phyloP scores from a whole-genome alignment of 148 eudicot species.

The Tetragonia tetragonoides region DNA sequence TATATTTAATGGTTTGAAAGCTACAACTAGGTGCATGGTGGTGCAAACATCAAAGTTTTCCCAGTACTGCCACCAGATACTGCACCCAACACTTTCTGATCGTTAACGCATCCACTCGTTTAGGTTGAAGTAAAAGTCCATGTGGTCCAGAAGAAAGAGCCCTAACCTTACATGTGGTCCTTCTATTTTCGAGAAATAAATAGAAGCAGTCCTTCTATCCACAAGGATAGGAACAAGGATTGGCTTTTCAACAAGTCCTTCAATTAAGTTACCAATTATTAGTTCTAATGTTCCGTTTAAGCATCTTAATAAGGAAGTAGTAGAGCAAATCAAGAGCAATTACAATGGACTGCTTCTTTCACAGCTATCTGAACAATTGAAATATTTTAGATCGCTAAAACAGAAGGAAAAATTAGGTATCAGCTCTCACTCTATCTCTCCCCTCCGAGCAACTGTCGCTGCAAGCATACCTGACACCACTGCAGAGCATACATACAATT shows the following conservation, averaged over 20 bases:
- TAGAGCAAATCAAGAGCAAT: neutral
- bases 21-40: constrained; percentile 12
- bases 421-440: too few species aligned
- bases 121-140: neutral
- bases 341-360: too few species aligned
- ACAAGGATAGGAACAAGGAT: neutral
- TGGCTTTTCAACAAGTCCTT: neutral
- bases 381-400: too few species aligned
- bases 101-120: constrained; percentile 5
- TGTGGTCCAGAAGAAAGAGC: constrained; percentile 10
- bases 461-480: too few species aligned
- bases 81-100: constrained; percentile 3
- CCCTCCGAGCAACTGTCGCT: too few species aligned
- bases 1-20: constrained; percentile 18
- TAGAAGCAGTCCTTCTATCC: constrained; percentile 9
- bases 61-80: neutral
- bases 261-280: neutral
- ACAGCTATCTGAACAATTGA: too few species aligned
- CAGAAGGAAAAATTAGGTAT: too few species aligned
- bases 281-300: neutral
- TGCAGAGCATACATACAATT: too few species aligned
- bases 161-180: constrained; percentile 5
- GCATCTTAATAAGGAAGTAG: neutral
- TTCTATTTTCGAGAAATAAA: neutral
- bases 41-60: constrained; percentile 10